Conservation (phyloP, 495 filamentous ascomycete genomes). For the Xylaria intraflava region DNA sequence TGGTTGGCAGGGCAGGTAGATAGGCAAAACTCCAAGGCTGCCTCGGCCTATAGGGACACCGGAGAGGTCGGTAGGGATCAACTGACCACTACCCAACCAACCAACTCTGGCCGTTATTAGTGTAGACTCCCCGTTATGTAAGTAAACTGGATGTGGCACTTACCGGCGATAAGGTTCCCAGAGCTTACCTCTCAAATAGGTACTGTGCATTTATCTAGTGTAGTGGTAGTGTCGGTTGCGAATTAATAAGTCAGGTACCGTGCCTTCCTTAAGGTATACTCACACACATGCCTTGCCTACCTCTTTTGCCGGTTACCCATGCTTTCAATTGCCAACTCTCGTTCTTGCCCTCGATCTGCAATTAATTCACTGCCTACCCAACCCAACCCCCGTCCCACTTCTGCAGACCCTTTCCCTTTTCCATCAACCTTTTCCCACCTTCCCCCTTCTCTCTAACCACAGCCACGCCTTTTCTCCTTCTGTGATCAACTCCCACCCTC, state of each 20-base stretch:
- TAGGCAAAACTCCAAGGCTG: too few relatives aligned
- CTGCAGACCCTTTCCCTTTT: constrained; percentile 1
- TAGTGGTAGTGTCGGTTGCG: too few relatives aligned
- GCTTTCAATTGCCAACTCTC: constrained; percentile 14
- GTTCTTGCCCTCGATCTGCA: constrained; percentile 8
- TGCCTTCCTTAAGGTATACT: background rate
- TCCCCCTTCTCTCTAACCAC: background rate
- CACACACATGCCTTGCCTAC: background rate
- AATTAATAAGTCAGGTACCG: too few relatives aligned
- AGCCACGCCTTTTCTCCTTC: background rate
- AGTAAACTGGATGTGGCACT: too few relatives aligned
- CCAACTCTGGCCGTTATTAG: too few relatives aligned
- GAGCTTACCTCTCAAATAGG: background rate
- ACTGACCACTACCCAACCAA: background rate
- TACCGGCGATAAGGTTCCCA: constrained; percentile 1
- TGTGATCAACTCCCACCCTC: background rate
- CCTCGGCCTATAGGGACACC: too few relatives aligned
- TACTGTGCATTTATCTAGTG: background rate
- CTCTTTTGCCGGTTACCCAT: constrained; percentile 8
- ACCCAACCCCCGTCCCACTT: constrained; percentile 13
- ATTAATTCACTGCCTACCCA: constrained; percentile 12
- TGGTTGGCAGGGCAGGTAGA: too few relatives aligned
- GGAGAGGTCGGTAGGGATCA: too few relatives aligned
- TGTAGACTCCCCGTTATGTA: too few relatives aligned
- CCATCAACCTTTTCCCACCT: constrained; percentile 2